Evolutionary conservation across 1,139 yeast genomes (phyloP).

Genomic region (Taiozyma sp.): DNA sequence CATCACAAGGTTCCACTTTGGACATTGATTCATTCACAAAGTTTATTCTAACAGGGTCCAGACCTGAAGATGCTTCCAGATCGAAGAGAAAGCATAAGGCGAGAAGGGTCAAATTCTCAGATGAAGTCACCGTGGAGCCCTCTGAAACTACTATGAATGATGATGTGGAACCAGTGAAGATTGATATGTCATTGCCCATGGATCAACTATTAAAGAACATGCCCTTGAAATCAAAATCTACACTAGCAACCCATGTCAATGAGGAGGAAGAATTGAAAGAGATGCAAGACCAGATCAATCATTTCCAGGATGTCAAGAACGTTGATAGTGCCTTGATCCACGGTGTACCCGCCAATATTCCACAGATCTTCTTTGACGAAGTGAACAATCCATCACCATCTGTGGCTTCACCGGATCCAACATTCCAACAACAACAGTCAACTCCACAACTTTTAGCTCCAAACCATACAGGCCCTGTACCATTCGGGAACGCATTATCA

Average conservation of each 20-base stretch:
- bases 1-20: conserved; percentile 24
- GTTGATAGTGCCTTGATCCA: conserved; percentile 63
- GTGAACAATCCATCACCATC: conserved; percentile 16
- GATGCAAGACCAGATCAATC: conserved; percentile 63
- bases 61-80: conserved; percentile 39
- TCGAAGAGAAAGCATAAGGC: conserved; percentile 28
- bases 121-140: conserved; percentile 34
- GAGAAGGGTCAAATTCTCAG: conserved; percentile 70
- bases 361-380: conserved; percentile 28
- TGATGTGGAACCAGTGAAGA: conserved; percentile 19
- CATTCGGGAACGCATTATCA: conserved; percentile 4
- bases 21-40: conserved; percentile 76
- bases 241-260: conserved; percentile 33
- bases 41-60: conserved; percentile 67
- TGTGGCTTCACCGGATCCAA: conserved; percentile 13
- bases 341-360: conserved; percentile 50
- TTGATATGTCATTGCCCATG: conserved; percentile 70
- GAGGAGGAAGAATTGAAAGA: conserved; percentile 60
- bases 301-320: conserved; percentile 55
- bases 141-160: conserved; percentile 4
- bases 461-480: conserved; percentile 19
- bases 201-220: conserved; percentile 55
- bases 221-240: conserved; percentile 25
- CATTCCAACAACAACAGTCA: conserved; percentile 1
- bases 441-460: conserved; percentile 4